Conservation (phyloP, 495 filamentous ascomycete genomes). For the Lepraria neglecta region DNA sequence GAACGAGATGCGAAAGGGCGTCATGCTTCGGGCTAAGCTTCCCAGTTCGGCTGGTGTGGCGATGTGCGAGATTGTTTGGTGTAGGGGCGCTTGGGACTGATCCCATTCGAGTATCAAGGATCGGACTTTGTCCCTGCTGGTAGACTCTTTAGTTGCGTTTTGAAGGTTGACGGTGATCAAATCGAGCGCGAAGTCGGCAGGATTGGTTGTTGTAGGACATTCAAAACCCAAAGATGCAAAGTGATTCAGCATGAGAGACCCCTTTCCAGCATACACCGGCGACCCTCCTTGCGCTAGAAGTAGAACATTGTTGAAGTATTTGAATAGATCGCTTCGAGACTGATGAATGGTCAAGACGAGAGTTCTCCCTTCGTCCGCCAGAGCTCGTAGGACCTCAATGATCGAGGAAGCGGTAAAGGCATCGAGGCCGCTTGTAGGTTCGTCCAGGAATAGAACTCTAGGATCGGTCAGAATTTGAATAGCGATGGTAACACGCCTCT, state of each 20-base stretch:
- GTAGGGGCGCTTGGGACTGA: slow-evolving; percentile 23
- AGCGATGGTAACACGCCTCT: slow-evolving; percentile 66
- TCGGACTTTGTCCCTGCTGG: slow-evolving; percentile 53
- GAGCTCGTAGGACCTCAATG: slow-evolving; percentile 58
- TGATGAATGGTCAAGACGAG: slow-evolving; percentile 71
- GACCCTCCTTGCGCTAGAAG: slow-evolving; percentile 62
- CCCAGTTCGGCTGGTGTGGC: slow-evolving; percentile 65
- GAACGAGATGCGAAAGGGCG: slow-evolving; percentile 55
- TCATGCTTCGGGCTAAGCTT: slow-evolving; percentile 52
- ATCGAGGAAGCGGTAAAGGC: slow-evolving; percentile 71
- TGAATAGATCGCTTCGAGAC: slow-evolving; percentile 64
- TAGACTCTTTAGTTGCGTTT: slow-evolving; percentile 49
- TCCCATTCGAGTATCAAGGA: slow-evolving; percentile 52
- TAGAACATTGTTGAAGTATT: slow-evolving; percentile 61
- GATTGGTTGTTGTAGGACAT: slow-evolving; percentile 62
- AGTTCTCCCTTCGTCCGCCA: slow-evolving; percentile 68
- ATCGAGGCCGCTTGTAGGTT: slow-evolving; percentile 70
- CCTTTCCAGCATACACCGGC: slow-evolving; percentile 60
- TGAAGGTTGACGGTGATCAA: slow-evolving; percentile 69
- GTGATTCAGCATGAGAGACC: slow-evolving; percentile 57
- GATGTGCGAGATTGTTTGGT: slow-evolving; percentile 37
- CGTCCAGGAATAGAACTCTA: slow-evolving; percentile 61
- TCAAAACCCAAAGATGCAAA: slow-evolving; percentile 53
- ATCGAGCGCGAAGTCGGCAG: slow-evolving; percentile 70
- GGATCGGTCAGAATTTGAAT: slow-evolving; percentile 71